These are phyloP conservation scores for Priceomyces medius DNA, from an alignment of 805 yeast species.

Conservation along the genomic window DNA sequence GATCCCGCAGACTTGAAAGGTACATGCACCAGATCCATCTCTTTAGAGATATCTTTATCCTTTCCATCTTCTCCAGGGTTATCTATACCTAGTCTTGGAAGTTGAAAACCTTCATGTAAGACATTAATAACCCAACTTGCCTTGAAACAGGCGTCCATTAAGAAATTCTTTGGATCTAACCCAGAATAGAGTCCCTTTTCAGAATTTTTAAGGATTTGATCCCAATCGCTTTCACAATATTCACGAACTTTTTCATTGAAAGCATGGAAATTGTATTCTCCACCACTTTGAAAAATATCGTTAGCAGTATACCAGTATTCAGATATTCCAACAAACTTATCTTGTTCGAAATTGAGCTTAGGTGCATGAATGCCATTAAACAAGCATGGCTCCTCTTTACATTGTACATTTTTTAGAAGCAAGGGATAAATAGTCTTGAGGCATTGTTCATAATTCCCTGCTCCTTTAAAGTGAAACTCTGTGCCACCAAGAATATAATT, in stretches of 20 bases:
- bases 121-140: slow-evolving; percentile 92
- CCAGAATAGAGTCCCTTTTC: slow-evolving; percentile 58
- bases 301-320: slow-evolving; percentile 98
- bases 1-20: slow-evolving; percentile 82
- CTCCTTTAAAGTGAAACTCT: slow-evolving; percentile 58
- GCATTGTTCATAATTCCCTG: slow-evolving; percentile 79
- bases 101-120: slow-evolving; percentile 86
- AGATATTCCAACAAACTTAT: slow-evolving; percentile 87
- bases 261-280: slow-evolving; percentile 73
- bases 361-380: slow-evolving; percentile 97
- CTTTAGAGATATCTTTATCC: slow-evolving; percentile 26
- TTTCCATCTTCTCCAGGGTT: slow-evolving; percentile 12
- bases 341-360: slow-evolving; percentile 70
- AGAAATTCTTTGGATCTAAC: slow-evolving; percentile 48
- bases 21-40: slow-evolving; percentile 37
- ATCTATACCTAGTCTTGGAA: slow-evolving; percentile 71
- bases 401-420: slow-evolving; percentile 74
- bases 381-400: slow-evolving; percentile 84
- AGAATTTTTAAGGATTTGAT: slow-evolving; percentile 44
- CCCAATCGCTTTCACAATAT: slow-evolving; percentile 81
- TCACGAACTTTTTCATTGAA: slow-evolving; percentile 65
- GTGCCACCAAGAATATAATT: slow-evolving; percentile 48
- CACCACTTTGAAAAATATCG: slow-evolving; percentile 85
- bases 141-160: slow-evolving; percentile 84
- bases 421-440: slow-evolving; percentile 71